A percentile compares a stretch with the other conserved stretches of the same genome.
These are phyloP conservation scores for Neurospora crassa DNA, from an alignment of 2,329 filamentous ascomycete genomes.

Conservation along the genomic window DNA sequence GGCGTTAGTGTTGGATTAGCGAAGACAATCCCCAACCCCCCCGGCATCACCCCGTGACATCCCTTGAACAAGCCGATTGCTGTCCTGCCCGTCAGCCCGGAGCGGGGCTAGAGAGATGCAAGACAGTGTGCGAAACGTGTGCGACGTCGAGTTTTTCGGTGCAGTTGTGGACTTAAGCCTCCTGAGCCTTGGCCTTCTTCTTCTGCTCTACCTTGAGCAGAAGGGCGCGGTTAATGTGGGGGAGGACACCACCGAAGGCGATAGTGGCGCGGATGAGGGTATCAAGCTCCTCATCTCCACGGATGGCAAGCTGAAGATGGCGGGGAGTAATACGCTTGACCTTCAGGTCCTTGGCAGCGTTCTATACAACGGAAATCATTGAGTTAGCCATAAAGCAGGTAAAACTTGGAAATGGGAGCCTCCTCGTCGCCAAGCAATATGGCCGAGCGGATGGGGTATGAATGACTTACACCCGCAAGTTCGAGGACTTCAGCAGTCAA, in stretches of 20 bases:
- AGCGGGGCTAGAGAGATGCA: neutral
- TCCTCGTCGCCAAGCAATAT: neutral
- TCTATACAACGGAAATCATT: constrained; percentile 36
- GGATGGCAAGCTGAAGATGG: constrained; percentile 94
- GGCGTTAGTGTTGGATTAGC: constrained; percentile 3
- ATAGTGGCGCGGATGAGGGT: constrained; percentile 96
- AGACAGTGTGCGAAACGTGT: neutral
- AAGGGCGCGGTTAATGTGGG: constrained; percentile 96
- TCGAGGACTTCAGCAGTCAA: constrained; percentile 96
- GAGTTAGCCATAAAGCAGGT: constrained; percentile 11
- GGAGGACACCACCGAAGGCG: constrained; percentile 94
- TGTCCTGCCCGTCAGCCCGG: neutral
- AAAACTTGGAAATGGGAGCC: neutral
- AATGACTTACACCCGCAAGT: constrained; percentile 68
- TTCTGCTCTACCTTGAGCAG: constrained; percentile 42
- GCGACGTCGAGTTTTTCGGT: neutral
- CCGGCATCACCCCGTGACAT: neutral
- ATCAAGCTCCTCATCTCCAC: constrained; percentile 96
- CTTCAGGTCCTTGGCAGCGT: constrained; percentile 98
- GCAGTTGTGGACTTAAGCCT: constrained; percentile 20
- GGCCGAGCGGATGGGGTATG: constrained; percentile 3
- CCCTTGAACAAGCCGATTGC: neutral
- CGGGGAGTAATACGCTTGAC: constrained; percentile 99
- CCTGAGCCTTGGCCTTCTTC: constrained; percentile 29
- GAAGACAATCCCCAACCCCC: constrained; percentile 3